These are phyloP conservation scores for Aspergillus haitiensis DNA, from an alignment of 495 filamentous ascomycete genomes.

Conservation along the genomic window DNA sequence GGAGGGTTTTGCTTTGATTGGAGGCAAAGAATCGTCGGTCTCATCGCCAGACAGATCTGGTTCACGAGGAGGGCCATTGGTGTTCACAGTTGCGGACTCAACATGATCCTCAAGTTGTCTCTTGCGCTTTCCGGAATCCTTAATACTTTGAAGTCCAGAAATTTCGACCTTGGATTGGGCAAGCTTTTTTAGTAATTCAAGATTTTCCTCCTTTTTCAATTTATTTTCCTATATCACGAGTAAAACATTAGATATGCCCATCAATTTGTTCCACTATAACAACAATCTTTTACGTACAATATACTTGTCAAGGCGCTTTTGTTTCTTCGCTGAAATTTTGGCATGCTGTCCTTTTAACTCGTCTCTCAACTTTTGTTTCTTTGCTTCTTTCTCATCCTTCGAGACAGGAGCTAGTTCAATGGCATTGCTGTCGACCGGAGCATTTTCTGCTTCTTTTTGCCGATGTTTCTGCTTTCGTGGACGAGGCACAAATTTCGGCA, in stretches of 20 bases:
- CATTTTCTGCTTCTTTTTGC: slow-evolving; percentile 37
- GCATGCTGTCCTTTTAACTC: slow-evolving; percentile 57
- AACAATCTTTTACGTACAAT: slow-evolving; percentile 55
- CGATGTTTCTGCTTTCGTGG: slow-evolving; percentile 72
- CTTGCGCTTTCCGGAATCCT: slow-evolving; percentile 63
- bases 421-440: slow-evolving; percentile 65
- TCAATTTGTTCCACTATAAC: neutral
- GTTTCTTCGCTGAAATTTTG: slow-evolving; percentile 88
- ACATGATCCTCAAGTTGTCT: slow-evolving; percentile 25
- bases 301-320: slow-evolving; percentile 94
- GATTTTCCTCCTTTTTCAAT: slow-evolving; percentile 89
- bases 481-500: slow-evolving; percentile 77
- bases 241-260: slow-evolving; percentile 21
- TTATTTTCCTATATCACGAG: slow-evolving; percentile 68
- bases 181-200: slow-evolving; percentile 79
- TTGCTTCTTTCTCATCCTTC: slow-evolving; percentile 66
- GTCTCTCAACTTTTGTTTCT: slow-evolving; percentile 66
- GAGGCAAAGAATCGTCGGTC: slow-evolving; percentile 40
- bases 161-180: slow-evolving; percentile 78
- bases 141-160: slow-evolving; percentile 71
- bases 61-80: slow-evolving; percentile 18
- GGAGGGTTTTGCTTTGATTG: slow-evolving; percentile 24
- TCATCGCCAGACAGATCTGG: slow-evolving; percentile 36
- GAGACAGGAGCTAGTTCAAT: slow-evolving; percentile 66
- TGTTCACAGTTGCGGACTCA: slow-evolving; percentile 2